Conservation (phyloP, 1,284 basidiomycete species). For the Melampsora americana region DNA sequence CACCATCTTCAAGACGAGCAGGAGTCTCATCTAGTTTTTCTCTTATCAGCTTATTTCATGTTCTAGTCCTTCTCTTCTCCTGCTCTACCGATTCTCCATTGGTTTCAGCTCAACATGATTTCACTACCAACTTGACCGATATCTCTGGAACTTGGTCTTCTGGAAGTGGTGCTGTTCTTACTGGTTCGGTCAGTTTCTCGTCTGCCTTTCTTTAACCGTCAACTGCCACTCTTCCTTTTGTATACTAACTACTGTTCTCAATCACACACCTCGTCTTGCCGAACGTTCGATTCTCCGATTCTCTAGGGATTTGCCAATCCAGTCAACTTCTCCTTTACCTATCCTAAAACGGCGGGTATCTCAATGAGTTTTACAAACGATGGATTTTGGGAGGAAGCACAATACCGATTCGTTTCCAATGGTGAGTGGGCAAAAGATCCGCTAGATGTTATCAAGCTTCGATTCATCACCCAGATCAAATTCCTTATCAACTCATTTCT, state of each 20-base stretch:
- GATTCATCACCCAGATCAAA: not conserved
- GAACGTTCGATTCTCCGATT: not conserved
- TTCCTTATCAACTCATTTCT: not conserved
- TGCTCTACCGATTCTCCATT: not conserved
- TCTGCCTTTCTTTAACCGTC: not conserved
- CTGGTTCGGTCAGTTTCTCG: constrained; percentile 48
- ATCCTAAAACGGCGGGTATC: constrained; percentile 50
- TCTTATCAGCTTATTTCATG: not conserved
- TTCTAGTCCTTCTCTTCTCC: not conserved
- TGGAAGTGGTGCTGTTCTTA: constrained; percentile 50
- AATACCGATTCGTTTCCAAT: constrained; percentile 50
- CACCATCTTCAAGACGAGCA: not conserved
- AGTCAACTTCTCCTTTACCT: constrained; percentile 50
- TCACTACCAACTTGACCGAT: constrained; percentile 40
- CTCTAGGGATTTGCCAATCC: constrained; percentile 52
- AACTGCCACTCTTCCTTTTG: not conserved
- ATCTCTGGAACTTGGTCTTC: constrained; percentile 51
- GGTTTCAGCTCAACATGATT: constrained; percentile 34
- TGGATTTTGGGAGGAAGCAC: constrained; percentile 53
- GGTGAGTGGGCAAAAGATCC: constrained; percentile 45
- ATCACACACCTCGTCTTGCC: not conserved
- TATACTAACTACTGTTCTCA: not conserved
- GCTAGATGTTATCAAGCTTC: not conserved
- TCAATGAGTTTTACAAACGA: constrained; percentile 53
- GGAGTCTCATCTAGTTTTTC: not conserved